Evolutionary conservation across 345 rosid genomes (phyloP), one percentile per base, ranked within the genome.

Genomic region (Pugionium cornutum): DNA sequence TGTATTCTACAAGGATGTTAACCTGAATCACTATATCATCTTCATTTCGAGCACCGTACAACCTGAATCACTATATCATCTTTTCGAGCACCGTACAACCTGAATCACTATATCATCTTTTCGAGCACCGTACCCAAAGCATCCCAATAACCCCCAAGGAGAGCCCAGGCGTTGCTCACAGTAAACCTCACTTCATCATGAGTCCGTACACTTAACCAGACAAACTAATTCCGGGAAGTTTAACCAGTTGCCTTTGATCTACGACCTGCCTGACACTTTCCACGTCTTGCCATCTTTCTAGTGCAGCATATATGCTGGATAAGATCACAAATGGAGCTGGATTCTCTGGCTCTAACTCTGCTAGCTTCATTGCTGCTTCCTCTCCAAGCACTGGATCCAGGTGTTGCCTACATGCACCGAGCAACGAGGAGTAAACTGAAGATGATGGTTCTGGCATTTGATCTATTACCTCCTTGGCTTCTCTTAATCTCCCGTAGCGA

Each of bases 281-380:
- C 58, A 71, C 86, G 53, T 81, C 83, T 36, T 33, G 60, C 89
- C 89, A 81, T 63, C 81, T 81, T 74, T 76, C 85, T n/a, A 80
- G 31, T 10, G 66, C 81, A 39, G 86, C 84, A 69, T 83, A 80
- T 33, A 87, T 81, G 60, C 75, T 80, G 35, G 92, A 84, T 54
- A 86, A 72, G 43, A 80, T 75, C 78, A 87, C 92, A 52, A 77
- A 64, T 65, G 86, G 79, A 73, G 78, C 53, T 54, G 87, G 77
- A 69, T 80, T 80, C 62, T 71, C 79, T 46, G 87, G 86, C 65
- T 81, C 80, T 55, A 87, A 47, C 61, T 81, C 80, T 39, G 77
- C 76, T 48, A 82, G 78, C 73, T 78, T 79, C 75, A 75, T 71
- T 27, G 81, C 84, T 30, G 75, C 70, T 69, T 76, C 82, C 74